phyloP scores from a whole-genome alignment of 2,329 filamentous ascomycete genomes.

The Elsinoe australis region DNA sequence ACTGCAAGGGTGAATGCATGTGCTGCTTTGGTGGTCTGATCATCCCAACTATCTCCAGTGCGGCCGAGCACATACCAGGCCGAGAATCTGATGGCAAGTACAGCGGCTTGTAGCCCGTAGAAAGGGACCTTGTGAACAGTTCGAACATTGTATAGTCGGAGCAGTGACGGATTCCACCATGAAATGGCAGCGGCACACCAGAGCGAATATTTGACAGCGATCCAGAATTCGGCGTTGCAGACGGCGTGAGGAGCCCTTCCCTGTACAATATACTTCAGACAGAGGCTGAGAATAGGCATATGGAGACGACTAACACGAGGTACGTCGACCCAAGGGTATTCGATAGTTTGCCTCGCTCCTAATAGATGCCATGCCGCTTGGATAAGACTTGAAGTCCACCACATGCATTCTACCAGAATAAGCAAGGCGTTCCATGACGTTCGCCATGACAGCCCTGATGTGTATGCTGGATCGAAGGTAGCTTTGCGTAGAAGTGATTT shows the following conservation, averaged over 20 bases:
- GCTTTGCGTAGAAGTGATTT: conserved; percentile 25
- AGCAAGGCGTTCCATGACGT: conserved; percentile 14
- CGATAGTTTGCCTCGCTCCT: conserved; percentile 1
- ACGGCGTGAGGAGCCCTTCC: background rate
- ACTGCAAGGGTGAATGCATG: conserved; percentile 51
- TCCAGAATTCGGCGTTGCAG: conserved; percentile 11
- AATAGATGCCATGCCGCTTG: conserved; percentile 33
- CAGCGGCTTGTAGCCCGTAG: conserved; percentile 57
- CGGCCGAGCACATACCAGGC: conserved; percentile 30
- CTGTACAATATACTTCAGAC: background rate
- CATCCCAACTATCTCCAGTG: conserved; percentile 13
- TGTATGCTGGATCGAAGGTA: conserved; percentile 24
- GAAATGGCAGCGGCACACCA: conserved; percentile 23
- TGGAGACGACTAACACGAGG: background rate
- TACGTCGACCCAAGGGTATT: background rate
- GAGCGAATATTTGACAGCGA: conserved; percentile 21
- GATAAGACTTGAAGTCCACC: conserved; percentile 34
- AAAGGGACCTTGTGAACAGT: conserved; percentile 42
- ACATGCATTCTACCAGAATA: conserved; percentile 36
- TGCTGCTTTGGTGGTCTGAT: conserved; percentile 33
- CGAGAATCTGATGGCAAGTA: conserved; percentile 49
- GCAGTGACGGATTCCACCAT: conserved; percentile 31
- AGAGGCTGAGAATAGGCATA: background rate
- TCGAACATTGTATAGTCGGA: conserved; percentile 26
- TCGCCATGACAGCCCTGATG: conserved; percentile 22